Percentiles rank a stretch among this genome's conserved stretches.
phyloP scores from a whole-genome alignment of 306 rosid genomes.

The Amphicarpaea edgeworthii region DNA sequence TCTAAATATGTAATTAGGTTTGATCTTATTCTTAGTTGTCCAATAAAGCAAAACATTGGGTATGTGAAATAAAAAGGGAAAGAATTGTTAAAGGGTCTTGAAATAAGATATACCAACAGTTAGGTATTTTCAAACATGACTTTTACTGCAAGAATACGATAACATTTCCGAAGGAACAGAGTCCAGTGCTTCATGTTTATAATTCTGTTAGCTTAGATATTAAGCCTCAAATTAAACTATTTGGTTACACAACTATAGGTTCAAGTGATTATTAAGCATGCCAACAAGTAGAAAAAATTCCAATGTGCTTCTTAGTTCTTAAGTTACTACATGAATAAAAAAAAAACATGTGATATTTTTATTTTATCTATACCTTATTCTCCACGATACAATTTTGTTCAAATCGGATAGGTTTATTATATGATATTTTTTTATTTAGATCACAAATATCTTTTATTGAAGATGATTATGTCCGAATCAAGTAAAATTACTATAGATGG shows the following conservation, averaged over 20 bases:
- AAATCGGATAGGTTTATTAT: no score
- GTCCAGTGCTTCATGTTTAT: not conserved
- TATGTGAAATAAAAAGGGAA: constrained; percentile 1
- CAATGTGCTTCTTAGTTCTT: not conserved
- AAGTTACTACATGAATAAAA: no score
- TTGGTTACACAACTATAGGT: constrained; percentile 5
- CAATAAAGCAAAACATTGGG: constrained; percentile 7
- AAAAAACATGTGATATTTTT: no score
- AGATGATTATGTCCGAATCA: no score
- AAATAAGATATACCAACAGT: constrained; percentile 1
- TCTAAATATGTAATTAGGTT: not conserved
- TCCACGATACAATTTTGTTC: no score
- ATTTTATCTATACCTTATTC: no score
- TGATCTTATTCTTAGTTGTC: not conserved
- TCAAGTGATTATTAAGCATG: constrained; percentile 30
- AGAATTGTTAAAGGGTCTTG: constrained; percentile 1
- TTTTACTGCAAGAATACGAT: constrained; percentile 37
- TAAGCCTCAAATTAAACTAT: constrained; percentile 20
- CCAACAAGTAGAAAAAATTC: not conserved
- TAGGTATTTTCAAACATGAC: constrained; percentile 27
- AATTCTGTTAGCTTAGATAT: not conserved
- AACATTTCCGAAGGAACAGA: not conserved
- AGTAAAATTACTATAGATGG: no score
- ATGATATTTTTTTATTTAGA: no score
- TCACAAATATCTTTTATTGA: no score